Percentiles rank a stretch among this genome's conserved stretches.
These are phyloP conservation scores for Ambrosia trifida DNA, from an alignment of 129 eudicot species.

Conservation along the genomic window DNA sequence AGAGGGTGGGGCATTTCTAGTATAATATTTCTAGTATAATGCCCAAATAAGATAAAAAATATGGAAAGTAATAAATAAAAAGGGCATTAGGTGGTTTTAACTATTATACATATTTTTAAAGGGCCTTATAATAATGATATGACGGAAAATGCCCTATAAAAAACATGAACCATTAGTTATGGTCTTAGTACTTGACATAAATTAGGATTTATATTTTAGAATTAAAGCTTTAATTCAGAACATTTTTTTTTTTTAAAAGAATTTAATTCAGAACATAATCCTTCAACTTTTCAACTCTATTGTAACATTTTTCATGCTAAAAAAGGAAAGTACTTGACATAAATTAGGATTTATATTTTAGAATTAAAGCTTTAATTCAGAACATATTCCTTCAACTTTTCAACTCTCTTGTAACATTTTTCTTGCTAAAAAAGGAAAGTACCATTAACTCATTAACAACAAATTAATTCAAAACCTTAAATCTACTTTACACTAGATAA, in stretches of 20 bases:
- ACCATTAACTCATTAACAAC: not conserved
- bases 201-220: conserved; percentile 9
- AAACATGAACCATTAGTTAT: no score
- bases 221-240: not conserved
- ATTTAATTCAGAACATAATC: not conserved
- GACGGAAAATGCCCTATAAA: no score
- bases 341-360: conserved; percentile 13
- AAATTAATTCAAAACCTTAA: not conserved
- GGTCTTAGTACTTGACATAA: not conserved
- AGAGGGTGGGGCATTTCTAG: no score
- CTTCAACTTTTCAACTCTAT: not conserved
- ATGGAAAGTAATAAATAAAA: no score
- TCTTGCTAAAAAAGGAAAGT: conserved; percentile 17
- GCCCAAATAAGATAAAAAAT: no score
- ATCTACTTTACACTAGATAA: conserved; percentile 1
- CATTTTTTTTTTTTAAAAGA: no score
- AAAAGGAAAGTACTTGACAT: conserved; percentile 12
- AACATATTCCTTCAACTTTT: not conserved
- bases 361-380: not conserved
- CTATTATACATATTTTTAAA: no score
- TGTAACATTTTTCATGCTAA: not conserved
- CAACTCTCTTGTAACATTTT: not conserved
- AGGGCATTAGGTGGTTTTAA: no score
- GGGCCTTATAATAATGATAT: no score
- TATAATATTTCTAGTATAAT: no score